A percentile compares a stretch with the other conserved stretches of the same genome.
phyloP scores from a whole-genome alignment of 257 asterid genomes.

The Cinchona pubescens region DNA sequence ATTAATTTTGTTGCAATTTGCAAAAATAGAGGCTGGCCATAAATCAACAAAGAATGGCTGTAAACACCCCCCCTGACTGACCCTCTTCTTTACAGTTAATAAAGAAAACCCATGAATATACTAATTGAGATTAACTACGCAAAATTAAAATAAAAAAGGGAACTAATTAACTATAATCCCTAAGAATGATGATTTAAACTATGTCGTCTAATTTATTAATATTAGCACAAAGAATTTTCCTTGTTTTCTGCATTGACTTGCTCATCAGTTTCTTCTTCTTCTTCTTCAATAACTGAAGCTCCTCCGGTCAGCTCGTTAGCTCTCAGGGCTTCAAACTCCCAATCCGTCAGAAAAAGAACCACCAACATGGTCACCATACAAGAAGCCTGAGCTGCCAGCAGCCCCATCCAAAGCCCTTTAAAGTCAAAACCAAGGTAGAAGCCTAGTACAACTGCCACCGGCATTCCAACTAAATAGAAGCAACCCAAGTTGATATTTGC shows the following conservation, averaged over 20 bases:
- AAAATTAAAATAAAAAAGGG: not conserved
- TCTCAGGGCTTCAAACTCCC: constrained; percentile 63
- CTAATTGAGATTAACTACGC: not conserved
- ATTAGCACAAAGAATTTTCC: constrained; percentile 26
- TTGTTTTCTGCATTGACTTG: constrained; percentile 16
- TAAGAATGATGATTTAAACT: not conserved
- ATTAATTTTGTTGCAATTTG: not conserved
- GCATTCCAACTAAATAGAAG: constrained; percentile 75
- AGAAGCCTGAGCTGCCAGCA: constrained; percentile 70
- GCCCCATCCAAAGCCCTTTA: constrained; percentile 78
- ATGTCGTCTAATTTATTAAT: constrained; percentile 20
- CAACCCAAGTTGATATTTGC: constrained; percentile 77
- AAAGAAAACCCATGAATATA: not conserved
- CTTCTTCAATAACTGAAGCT: constrained; percentile 14
- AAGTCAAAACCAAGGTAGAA: constrained; percentile 56
- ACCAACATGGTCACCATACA: constrained; percentile 70
- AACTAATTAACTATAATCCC: not conserved
- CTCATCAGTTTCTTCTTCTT: constrained; percentile 19
- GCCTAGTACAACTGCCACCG: constrained; percentile 61
- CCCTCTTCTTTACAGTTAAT: constrained; percentile 6
- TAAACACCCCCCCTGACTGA: not conserved
- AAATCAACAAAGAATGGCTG: not conserved
- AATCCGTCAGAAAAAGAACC: constrained; percentile 56
- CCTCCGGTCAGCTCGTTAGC: constrained; percentile 59
- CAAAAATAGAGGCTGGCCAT: not conserved